Evolutionary conservation across 1,284 basidiomycete genomes (phyloP).

Genomic region (Puccinia horiana): DNA sequence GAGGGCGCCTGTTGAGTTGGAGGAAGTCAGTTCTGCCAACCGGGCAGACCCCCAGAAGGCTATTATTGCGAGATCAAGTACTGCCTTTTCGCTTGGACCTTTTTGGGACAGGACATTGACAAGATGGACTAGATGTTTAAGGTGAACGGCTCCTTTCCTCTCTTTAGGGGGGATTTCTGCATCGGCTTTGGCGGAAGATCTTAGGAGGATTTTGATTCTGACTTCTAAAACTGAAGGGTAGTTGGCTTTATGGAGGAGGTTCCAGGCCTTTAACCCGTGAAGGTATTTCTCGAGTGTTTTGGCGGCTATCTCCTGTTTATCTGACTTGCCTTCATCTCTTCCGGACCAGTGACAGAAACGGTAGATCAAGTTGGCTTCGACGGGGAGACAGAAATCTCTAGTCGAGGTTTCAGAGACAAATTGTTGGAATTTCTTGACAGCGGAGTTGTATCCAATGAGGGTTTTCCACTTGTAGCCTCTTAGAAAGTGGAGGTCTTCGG

Average conservation of each 20-base stretch:
- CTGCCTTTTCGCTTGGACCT: not conserved
- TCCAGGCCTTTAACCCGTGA: not conserved
- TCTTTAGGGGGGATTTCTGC: not conserved
- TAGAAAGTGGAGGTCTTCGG: too few species aligned
- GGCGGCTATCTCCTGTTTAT: too few species aligned
- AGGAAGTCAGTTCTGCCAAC: not conserved
- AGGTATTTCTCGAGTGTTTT: not conserved
- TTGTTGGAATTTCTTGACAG: too few species aligned
- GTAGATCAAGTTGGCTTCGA: too few species aligned
- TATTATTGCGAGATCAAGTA: not conserved
- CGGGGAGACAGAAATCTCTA: too few species aligned
- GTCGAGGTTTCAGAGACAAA: too few species aligned
- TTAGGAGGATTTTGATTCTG: not conserved
- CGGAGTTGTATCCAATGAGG: too few species aligned
- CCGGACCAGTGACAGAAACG: too few species aligned
- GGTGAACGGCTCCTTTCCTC: not conserved
- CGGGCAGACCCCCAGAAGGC: slow-evolving; percentile 1
- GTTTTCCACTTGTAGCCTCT: too few species aligned
- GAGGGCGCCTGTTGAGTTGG: too few species aligned
- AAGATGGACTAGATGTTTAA: not conserved
- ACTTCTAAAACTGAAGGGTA: not conserved
- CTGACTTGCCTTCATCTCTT: too few species aligned
- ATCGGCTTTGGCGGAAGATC: not conserved
- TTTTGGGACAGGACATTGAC: not conserved
- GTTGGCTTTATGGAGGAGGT: not conserved